Conservation (phyloP, 768 basidiomycete genomes). For the Suillus fuscotomentosus region DNA sequence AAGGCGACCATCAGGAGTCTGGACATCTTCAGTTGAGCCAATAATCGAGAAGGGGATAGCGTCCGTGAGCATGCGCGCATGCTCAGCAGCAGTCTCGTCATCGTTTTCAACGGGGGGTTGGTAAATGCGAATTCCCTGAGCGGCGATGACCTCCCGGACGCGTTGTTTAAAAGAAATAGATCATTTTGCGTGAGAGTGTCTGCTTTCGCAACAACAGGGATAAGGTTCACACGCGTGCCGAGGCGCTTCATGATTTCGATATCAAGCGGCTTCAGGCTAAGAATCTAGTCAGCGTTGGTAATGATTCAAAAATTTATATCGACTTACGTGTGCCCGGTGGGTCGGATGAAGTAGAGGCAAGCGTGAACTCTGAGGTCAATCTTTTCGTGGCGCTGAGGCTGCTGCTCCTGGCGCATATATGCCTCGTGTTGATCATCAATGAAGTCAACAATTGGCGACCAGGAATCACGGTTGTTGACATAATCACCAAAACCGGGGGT, state of each 20-base stretch:
- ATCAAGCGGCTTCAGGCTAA: slow-evolving; percentile 88
- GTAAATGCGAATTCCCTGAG: slow-evolving; percentile 95
- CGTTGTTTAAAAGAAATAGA: slow-evolving; percentile 86
- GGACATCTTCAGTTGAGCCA: slow-evolving; percentile 93
- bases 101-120: slow-evolving; percentile 90
- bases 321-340: slow-evolving; percentile 93
- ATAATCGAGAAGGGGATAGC: slow-evolving; percentile 99
- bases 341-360: slow-evolving; percentile 94
- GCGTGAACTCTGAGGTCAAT: slow-evolving; percentile 95
- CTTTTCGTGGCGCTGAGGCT: slow-evolving; percentile 93
- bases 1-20: slow-evolving; percentile 82
- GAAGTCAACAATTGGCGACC: slow-evolving; percentile 98
- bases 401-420: slow-evolving; percentile 98
- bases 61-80: slow-evolving; percentile 81
- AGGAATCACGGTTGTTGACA: slow-evolving; percentile 99
- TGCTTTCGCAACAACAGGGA: slow-evolving; percentile 96
- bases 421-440: slow-evolving; percentile 95
- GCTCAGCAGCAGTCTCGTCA: slow-evolving; percentile 82
- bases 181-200: slow-evolving; percentile 97
- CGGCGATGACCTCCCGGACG: slow-evolving; percentile 86
- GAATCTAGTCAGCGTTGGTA: slow-evolving; percentile 4
- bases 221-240: slow-evolving; percentile 96
- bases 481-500: slow-evolving; percentile 99
- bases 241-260: slow-evolving; percentile 99
- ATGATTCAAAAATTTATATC: background rate